phyloP scores from a whole-genome alignment of 352 stramenopile genomes.

The Globisporangium parvum region DNA sequence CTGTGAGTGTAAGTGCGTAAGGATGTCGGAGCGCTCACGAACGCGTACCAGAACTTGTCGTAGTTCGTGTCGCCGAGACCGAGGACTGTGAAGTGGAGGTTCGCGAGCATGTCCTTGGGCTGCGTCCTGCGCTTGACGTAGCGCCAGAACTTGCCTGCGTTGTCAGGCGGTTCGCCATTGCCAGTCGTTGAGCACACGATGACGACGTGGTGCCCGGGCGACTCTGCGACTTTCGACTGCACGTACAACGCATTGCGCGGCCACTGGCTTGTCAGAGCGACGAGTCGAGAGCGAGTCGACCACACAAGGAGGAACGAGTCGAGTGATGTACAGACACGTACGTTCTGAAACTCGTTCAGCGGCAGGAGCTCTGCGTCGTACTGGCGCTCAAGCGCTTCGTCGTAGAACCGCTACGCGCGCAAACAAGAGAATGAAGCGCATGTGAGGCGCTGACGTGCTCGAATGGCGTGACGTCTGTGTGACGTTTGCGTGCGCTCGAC shows the following conservation, averaged over 20 bases:
- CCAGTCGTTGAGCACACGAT: conserved; percentile 93
- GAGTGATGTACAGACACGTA: conserved; percentile 17
- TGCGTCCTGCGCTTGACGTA: conserved; percentile 88
- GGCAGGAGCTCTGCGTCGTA: conserved; percentile 43
- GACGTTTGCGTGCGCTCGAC: too few species aligned
- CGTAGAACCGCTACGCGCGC: conserved; percentile 46
- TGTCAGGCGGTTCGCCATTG: conserved; percentile 94
- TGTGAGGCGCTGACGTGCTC: not conserved
- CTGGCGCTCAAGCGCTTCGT: conserved; percentile 51
- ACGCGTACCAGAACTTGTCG: conserved; percentile 91
- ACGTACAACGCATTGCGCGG: too few species aligned
- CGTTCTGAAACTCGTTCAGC: conserved; percentile 69
- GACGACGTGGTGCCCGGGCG: conserved; percentile 52
- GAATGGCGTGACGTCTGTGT: not conserved
- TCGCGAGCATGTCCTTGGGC: conserved; percentile 64
- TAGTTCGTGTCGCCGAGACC: conserved; percentile 97
- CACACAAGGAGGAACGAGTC: not conserved
- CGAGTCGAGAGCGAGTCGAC: too few species aligned
- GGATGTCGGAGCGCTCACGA: not conserved
- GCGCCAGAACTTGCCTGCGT: conserved; percentile 90
- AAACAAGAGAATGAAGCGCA: not conserved
- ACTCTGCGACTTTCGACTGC: conserved; percentile 36
- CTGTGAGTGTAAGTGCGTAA: too few species aligned
- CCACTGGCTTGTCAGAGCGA: too few species aligned
- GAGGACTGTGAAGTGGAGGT: conserved; percentile 85